Conservation (phyloP, 352 stramenopile genomes). For the Lagenidium giganteum region DNA sequence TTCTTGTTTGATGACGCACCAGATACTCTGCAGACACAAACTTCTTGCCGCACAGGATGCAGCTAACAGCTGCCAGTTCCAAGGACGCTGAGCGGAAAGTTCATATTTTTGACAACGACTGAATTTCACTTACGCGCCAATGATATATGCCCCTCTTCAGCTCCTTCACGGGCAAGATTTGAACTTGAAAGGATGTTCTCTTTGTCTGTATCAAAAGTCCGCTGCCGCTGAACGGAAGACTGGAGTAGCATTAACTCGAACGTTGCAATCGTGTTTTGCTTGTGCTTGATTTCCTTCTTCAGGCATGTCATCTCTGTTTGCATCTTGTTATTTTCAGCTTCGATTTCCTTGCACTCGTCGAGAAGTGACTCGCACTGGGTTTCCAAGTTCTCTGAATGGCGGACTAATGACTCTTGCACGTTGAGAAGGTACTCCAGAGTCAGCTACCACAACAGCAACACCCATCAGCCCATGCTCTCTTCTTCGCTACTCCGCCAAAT, state of each 20-base stretch:
- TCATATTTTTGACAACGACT: too few species aligned
- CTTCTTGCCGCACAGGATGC: constrained; percentile 68
- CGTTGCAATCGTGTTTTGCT: constrained; percentile 76
- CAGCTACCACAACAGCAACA: constrained; percentile 35
- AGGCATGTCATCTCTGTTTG: constrained; percentile 53
- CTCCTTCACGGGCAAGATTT: not conserved
- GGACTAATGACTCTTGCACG: constrained; percentile 75
- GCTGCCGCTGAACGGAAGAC: too few species aligned
- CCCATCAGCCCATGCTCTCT: not conserved
- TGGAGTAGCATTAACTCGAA: constrained; percentile 80
- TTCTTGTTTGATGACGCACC: constrained; percentile 57
- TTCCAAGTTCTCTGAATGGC: constrained; percentile 58
- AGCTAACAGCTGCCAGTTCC: constrained; percentile 34
- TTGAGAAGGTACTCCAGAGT: constrained; percentile 81
- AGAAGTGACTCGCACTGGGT: constrained; percentile 61
- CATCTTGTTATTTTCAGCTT: constrained; percentile 54
- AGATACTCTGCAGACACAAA: constrained; percentile 76
- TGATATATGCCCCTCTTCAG: not conserved
- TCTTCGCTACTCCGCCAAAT: too few species aligned
- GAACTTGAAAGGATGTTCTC: constrained; percentile 10
- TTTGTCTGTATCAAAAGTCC: too few species aligned
- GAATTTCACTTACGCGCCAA: constrained; percentile 18
- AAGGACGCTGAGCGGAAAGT: too few species aligned
- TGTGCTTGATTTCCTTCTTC: constrained; percentile 76
- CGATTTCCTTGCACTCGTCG: constrained; percentile 53